Base-by-base conservation (phyloP, 768 basidiomycete genomes). In the Mycena amicta region DNA sequence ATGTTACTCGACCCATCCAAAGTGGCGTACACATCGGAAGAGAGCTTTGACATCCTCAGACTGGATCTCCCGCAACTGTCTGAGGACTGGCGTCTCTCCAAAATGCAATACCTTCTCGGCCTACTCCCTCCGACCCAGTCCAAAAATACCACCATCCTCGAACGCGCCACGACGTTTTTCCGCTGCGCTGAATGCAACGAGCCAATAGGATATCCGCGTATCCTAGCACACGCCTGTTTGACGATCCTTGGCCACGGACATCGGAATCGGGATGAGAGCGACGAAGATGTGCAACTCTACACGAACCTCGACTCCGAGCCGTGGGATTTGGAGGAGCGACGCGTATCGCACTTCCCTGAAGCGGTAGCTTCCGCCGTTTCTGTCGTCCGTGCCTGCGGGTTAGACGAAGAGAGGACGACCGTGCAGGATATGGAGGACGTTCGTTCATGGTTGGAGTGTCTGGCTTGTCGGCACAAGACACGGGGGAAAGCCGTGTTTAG, bases 151-250 rank as follows among this genome's bases (percentile, higher is more conserved):
- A 56, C 23, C 26, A 61, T 57, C 15, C 63, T 72, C 20, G 37
- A 27, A 16, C 62, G 61, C 20, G 69, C 70, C 15, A 68, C 67
- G 11, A 68, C 67, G 16, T 66, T 64, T 41, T 72, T 70, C 60
- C 60, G 61, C 37, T 71, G 71, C 61, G 52, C 50, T 3, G 59
- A 59, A 20, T 70, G 70, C 61, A 50, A 41, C 13, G 66, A 68
- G 29, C 67, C 70, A 26, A 60, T 70, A 30, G 62, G 65, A 16
- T 72, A 72, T 52, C 67, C 70, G 2, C 63, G 65, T 40, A 53
- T 68, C 59, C 56, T 71, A 16, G 67, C 61, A 3, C 69, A 70
- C 51, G 29, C 43, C n/a, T 71, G 71, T 30, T 25, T 66, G 28
- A 62, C 52, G 13, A 25, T 31, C 8, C 61, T 70, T n/a, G 59